Evolutionary conservation across 2,329 filamentous ascomycete species (phyloP).

Genomic region (Fusarium sp.): DNA sequence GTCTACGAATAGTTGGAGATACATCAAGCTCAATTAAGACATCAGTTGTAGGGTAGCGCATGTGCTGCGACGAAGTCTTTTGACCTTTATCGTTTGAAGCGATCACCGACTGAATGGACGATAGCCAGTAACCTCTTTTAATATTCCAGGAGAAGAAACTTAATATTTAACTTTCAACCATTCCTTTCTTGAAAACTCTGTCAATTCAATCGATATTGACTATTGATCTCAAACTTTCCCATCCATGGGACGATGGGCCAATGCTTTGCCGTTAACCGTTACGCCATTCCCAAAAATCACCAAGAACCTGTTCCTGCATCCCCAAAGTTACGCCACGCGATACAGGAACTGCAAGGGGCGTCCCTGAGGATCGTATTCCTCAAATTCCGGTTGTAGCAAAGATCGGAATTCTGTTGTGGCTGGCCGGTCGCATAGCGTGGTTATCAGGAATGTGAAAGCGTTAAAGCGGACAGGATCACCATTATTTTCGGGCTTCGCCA

Average conservation of each 20-base stretch:
- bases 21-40: too few relatives aligned
- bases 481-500: slow-evolving; percentile 11
- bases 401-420: slow-evolving; percentile 22
- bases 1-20: accelerated
- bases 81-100: background rate
- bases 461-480: background rate
- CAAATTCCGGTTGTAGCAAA: background rate
- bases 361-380: slow-evolving; percentile 25
- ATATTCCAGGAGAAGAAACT: background rate
- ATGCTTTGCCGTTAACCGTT: slow-evolving; percentile 9
- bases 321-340: slow-evolving; percentile 7
- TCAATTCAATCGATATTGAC: too few relatives aligned
- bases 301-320: background rate
- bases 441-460: slow-evolving; percentile 18
- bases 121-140: background rate
- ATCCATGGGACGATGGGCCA: background rate
- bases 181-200: too few relatives aligned
- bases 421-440: background rate
- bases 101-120: background rate
- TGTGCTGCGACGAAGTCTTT: background rate
- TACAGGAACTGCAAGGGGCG: background rate
- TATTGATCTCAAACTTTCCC: too few relatives aligned
- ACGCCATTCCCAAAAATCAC: background rate
- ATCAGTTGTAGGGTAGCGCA: background rate
- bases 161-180: background rate